Conservation (phyloP, 2,329 filamentous ascomycete genomes). For the Botrytis fragariae region DNA sequence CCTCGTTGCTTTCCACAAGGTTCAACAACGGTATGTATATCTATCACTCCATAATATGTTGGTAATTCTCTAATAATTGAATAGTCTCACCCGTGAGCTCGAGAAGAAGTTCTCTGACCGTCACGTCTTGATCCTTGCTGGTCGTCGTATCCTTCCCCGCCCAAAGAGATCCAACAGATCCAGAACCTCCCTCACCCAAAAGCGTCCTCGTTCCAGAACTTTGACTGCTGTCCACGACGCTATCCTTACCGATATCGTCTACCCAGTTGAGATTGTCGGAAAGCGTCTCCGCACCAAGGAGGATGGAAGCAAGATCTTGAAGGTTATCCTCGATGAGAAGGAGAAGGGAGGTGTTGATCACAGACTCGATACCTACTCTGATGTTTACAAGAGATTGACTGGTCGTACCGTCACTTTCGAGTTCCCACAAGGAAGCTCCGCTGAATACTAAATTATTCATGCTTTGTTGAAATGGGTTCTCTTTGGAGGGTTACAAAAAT, state of each 20-base stretch:
- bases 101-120: slow-evolving; percentile 99
- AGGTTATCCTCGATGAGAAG: slow-evolving; percentile 99
- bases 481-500: slow-evolving; percentile 11
- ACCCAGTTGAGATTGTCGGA: slow-evolving; percentile 99
- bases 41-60: background rate
- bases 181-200: slow-evolving; percentile 95
- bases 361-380: slow-evolving; percentile 98
- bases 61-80: slow-evolving; percentile 1
- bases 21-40: slow-evolving; percentile 91
- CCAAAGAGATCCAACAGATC: slow-evolving; percentile 97
- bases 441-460: slow-evolving; percentile 71
- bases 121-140: slow-evolving; percentile 98
- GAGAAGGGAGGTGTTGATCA: slow-evolving; percentile 99
- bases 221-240: slow-evolving; percentile 98
- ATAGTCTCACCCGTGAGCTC: slow-evolving; percentile 96
- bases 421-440: slow-evolving; percentile 81
- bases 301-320: slow-evolving; percentile 97
- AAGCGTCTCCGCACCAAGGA: slow-evolving; percentile 99
- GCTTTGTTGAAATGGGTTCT: slow-evolving; percentile 14
- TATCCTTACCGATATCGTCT: slow-evolving; percentile 97
- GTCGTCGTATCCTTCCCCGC: slow-evolving; percentile 96
- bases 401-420: slow-evolving; percentile 97
- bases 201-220: slow-evolving; percentile 96
- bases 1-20: slow-evolving; percentile 97
- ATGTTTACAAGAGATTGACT: slow-evolving; percentile 98